Evolutionary conservation across 768 basidiomycete species (phyloP).

Genomic region (Suillus paluster): DNA sequence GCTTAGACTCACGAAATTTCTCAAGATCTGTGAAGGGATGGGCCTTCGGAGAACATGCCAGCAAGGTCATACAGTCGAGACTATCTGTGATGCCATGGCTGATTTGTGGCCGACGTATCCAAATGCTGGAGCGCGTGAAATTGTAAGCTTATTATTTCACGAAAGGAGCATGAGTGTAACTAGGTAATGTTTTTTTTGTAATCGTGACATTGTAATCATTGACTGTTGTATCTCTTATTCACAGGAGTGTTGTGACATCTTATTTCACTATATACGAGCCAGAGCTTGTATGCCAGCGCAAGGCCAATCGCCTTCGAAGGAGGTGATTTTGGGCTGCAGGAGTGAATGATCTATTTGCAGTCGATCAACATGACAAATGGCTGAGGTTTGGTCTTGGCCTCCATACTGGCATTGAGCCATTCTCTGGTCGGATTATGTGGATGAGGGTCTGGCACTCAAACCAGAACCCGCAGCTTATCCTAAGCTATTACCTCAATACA

Average conservation of each 20-base stretch:
- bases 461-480: conserved; percentile 39
- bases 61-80: not conserved
- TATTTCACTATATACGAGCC: conserved; percentile 16
- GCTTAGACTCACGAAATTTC: not conserved
- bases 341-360: conserved; percentile 39
- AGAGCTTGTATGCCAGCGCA: conserved; percentile 23
- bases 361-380: conserved; percentile 56
- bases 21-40: not conserved
- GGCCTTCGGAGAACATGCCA: not conserved
- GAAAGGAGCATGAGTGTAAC: not conserved
- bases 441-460: conserved; percentile 49
- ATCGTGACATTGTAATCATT: no score
- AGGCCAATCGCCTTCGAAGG: conserved; percentile 26
- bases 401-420: conserved; percentile 44
- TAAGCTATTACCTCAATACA: conserved; percentile 38
- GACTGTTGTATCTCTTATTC: not conserved
- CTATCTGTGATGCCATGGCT: not conserved
- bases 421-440: conserved; percentile 38
- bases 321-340: conserved; percentile 44
- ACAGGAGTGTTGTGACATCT: not conserved
- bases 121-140: not conserved
- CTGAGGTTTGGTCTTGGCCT: conserved; percentile 40
- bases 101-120: not conserved
- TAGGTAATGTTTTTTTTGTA: not conserved
- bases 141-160: not conserved